These are phyloP conservation scores for Pseudozyma sp. DNA, from an alignment of 1,284 basidiomycete genomes.

Conservation along the genomic window DNA sequence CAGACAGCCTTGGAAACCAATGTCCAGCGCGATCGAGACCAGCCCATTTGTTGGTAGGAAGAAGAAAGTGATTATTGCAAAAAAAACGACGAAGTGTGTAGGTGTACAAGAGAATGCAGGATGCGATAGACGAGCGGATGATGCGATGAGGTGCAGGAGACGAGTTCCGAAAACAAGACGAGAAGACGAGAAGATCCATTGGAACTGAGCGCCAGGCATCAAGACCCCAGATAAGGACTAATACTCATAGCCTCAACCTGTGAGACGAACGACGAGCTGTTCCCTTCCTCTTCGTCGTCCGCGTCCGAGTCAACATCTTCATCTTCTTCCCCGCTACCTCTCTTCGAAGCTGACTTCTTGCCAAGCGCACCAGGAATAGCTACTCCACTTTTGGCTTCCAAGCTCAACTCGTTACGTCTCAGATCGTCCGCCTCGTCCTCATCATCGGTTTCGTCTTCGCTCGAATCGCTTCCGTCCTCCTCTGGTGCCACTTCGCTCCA, in stretches of 20 bases:
- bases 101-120: background rate
- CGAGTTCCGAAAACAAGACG: background rate
- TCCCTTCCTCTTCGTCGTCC: conserved; percentile 34
- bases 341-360: background rate
- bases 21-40: too few species aligned
- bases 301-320: conserved; percentile 17
- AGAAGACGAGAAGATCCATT: background rate
- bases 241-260: conserved; percentile 67
- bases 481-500: conserved; percentile 72
- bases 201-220: too few species aligned
- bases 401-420: conserved; percentile 32
- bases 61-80: conserved; percentile 12
- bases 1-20: too few species aligned
- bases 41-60: too few species aligned
- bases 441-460: conserved; percentile 52
- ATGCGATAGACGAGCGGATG: background rate
- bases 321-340: conserved; percentile 6
- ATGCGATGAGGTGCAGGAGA: background rate
- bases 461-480: conserved; percentile 54
- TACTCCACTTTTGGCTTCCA: conserved; percentile 3
- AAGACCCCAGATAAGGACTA: conserved; percentile 49
- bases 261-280: conserved; percentile 55
- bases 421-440: conserved; percentile 49
- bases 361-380: conserved; percentile 22
- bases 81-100: background rate